These are phyloP conservation scores for Fusarium devonianum DNA, from an alignment of 2,329 filamentous ascomycete species.

Conservation along the genomic window DNA sequence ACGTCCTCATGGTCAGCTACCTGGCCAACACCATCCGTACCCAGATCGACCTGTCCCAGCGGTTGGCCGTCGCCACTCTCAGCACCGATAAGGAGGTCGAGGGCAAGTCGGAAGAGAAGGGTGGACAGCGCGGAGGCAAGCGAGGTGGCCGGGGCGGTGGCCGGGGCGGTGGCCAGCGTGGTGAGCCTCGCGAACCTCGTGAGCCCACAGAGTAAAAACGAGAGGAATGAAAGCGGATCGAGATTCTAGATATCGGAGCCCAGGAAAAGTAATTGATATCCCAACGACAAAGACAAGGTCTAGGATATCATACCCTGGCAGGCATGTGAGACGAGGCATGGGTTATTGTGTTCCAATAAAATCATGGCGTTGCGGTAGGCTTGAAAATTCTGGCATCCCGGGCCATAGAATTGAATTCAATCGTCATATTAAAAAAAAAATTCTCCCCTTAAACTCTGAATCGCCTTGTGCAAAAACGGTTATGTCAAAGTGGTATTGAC, in stretches of 20 bases:
- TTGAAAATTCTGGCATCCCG: slow-evolving; percentile 44
- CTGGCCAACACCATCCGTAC: slow-evolving; percentile 98
- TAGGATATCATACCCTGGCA: slow-evolving; percentile 36
- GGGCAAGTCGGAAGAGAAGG: slow-evolving; percentile 55
- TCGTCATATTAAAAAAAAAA: slow-evolving; percentile 40
- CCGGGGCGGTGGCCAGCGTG: slow-evolving; percentile 58
- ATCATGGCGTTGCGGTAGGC: slow-evolving; percentile 51
- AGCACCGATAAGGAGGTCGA: slow-evolving; percentile 59
- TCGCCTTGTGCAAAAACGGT: slow-evolving; percentile 22
- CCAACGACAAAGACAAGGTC: slow-evolving; percentile 31
- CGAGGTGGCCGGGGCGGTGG: slow-evolving; percentile 60
- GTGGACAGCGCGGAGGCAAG: slow-evolving; percentile 58
- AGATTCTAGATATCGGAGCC: slow-evolving; percentile 29
- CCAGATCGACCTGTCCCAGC: slow-evolving; percentile 97
- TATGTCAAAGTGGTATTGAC: slow-evolving; percentile 42
- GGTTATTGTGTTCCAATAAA: slow-evolving; percentile 46
- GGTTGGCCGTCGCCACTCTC: slow-evolving; percentile 82
- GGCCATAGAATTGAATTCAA: slow-evolving; percentile 48
- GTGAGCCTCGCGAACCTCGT: slow-evolving; percentile 57
- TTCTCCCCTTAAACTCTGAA: slow-evolving; percentile 4
- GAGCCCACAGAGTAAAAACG: slow-evolving; percentile 45
- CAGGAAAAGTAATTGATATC: slow-evolving; percentile 36
- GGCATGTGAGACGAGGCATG: slow-evolving; percentile 42
- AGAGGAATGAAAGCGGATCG: slow-evolving; percentile 20
- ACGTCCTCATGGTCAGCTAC: slow-evolving; percentile 97